These are phyloP conservation scores for Xylaria sp. DNA, from an alignment of 2,329 filamentous ascomycete genomes.

Conservation along the genomic window DNA sequence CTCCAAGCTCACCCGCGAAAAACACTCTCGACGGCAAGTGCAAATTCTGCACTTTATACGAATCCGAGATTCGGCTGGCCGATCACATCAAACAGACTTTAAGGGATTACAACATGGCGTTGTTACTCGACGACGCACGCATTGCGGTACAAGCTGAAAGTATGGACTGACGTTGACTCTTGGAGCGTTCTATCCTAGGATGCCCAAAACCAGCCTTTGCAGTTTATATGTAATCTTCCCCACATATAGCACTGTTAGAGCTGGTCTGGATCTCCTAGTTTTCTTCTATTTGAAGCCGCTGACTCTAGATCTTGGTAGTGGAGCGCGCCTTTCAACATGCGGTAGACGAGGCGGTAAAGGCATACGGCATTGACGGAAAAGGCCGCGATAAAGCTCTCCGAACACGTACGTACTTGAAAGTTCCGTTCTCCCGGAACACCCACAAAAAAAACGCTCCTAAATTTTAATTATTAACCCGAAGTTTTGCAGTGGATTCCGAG, in stretches of 20 bases:
- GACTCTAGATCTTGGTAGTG: slow-evolving; percentile 21
- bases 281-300: slow-evolving; percentile 2
- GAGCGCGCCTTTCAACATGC: slow-evolving; percentile 30
- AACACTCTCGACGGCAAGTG: slow-evolving; percentile 29
- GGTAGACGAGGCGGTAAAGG: slow-evolving; percentile 30
- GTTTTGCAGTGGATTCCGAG: slow-evolving; percentile 25
- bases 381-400: slow-evolving; percentile 29
- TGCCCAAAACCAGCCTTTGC: background rate
- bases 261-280: background rate
- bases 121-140: slow-evolving; percentile 28
- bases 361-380: slow-evolving; percentile 28
- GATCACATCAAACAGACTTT: slow-evolving; percentile 32
- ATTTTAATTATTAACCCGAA: background rate
- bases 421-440: background rate
- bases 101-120: slow-evolving; percentile 32
- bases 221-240: background rate
- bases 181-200: background rate
- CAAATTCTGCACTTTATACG: slow-evolving; percentile 31
- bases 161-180: slow-evolving; percentile 12
- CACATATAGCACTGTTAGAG: background rate
- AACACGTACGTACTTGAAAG: slow-evolving; percentile 11
- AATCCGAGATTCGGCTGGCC: slow-evolving; percentile 30
- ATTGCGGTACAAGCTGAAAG: slow-evolving; percentile 25
- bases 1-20: background rate
- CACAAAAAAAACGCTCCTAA: background rate